Evolutionary conservation across 2,329 filamentous ascomycete species (phyloP), one percentile per base, ranked within the genome.

Genomic region (Pestalotiopsis sp.): DNA sequence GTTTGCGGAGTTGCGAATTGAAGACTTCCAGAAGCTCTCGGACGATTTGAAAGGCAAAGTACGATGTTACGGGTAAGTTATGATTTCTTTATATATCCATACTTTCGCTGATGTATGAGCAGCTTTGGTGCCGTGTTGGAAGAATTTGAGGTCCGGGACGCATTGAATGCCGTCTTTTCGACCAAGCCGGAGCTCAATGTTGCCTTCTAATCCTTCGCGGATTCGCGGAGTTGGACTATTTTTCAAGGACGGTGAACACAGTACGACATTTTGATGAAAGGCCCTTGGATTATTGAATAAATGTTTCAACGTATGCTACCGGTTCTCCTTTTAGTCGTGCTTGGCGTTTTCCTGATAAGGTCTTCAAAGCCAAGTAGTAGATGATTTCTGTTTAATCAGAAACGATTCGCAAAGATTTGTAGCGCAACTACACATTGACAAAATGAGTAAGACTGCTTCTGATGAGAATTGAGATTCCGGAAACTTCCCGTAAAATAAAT

Each of bases 1-100:
- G 70, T 90, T 95, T 71, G 78, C 78, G 4, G 89, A 92, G 73
- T 81, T 98, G 72, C 89, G 84, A 17, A 80, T 82, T 65, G 86
- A 89, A 52, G 94, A 98, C 76, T 89, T 97, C 73, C 85, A 87
- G 73, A 86, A 84, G 71, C 85, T 98, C 72, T 90, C 92, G 65
- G 90, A 91, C 65, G 92, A 94, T 69, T 85, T 98, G 68, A 84
- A 89, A 74, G 87, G 87, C 68, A 98, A 97, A 82, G 90, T 97
- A 69, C 89, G 94, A 71, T 98, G 96, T 80, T 98, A 98, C 80
- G 96, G 96, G 93, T 95, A 83, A 61, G 27, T 36, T 11, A n/a
- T 63, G 17, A n/a, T 17, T 17, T 23, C 4, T 13, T 9, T 14
- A 12, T n/a, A n/a, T 12, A 6, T 4, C 0, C 17, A n/a, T 4